These are phyloP conservation scores for Trypanosoma lewisi DNA, from an alignment of 208 protist species.

Conservation along the genomic window DNA sequence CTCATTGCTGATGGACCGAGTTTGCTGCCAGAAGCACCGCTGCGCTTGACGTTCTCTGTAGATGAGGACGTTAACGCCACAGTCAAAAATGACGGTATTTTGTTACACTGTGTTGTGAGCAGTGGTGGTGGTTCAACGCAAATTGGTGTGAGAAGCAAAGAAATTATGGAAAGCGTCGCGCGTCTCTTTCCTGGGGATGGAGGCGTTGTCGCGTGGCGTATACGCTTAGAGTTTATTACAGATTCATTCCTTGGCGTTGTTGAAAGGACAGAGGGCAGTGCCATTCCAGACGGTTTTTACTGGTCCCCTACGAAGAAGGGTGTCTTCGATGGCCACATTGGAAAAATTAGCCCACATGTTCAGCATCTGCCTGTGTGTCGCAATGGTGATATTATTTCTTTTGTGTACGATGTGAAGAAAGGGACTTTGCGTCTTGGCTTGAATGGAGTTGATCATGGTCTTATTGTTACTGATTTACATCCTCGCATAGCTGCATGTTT, in stretches of 20 bases:
- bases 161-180: constrained; percentile 48
- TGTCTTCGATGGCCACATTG: constrained; percentile 59
- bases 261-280: constrained; percentile 40
- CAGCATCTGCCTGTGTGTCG: constrained; percentile 54
- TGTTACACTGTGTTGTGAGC: constrained; percentile 53
- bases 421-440: constrained; percentile 42
- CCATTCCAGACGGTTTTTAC: constrained; percentile 74
- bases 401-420: constrained; percentile 50
- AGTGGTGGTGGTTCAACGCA: constrained; percentile 32
- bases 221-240: constrained; percentile 61
- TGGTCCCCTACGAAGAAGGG: constrained; percentile 65
- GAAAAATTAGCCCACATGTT: constrained; percentile 33
- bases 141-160: constrained; percentile 80
- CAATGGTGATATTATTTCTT: constrained; percentile 54
- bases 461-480: constrained; percentile 55
- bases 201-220: constrained; percentile 60
- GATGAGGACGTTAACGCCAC: constrained; percentile 67
- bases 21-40: neutral
- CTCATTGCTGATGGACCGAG: neutral
- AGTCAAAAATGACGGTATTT: constrained; percentile 47
- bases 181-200: constrained; percentile 46
- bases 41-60: constrained; percentile 56
- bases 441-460: constrained; percentile 52
- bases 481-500: constrained; percentile 67
- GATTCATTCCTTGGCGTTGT: constrained; percentile 81